Evolutionary conservation across 805 yeast species (phyloP), one percentile per base, ranked within the genome.

Genomic region (Wickerhamiella occidentalis): DNA sequence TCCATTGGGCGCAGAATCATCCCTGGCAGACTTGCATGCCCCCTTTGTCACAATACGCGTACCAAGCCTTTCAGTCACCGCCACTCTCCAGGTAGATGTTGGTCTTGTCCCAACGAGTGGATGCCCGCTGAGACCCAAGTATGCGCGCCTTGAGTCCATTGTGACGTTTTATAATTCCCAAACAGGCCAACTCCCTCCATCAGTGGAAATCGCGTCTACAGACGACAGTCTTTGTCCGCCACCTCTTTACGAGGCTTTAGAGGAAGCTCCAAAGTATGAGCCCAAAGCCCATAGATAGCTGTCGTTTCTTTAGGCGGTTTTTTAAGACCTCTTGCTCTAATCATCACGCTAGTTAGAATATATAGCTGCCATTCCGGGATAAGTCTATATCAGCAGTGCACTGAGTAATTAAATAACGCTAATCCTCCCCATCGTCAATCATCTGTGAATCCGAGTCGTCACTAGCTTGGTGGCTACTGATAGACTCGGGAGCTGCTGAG

Each of bases 21-120:
- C 33, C 4, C n/a, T 9, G 7, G 11, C n/a, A n/a, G n/a, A n/a
- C n/a, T n/a, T n/a, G 33, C 33, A 29, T 13, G 38, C 38, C n/a
- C 38, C 18, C 4, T 45, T 45, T 15, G 41, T 23, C 5, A 15
- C 40, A 1, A 18, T 30, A 12, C 12, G 9, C 19, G 29, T 40
- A 15, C 50, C 50, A 2, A 41, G 12, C 21, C 35, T 47, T 8
- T 29, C 40, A 22, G 45, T 47, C 33, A 26, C 19, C 13, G 38
- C 45, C n/a, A 26, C 40, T 12, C 41, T 47, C 2, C 41, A 35
- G 11, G 50, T 40, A 3, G 43, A 47, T n/a, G 45, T 47, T 15
- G 45, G 45, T 17, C 29, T 47, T 22, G 35, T 19, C 6, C 45
- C 50, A 7, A 45, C 37, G 15, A 22, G 25, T 17, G 50, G 45